Base-by-base conservation (phyloP, 495 filamentous ascomycete genomes). In the Aspergillus sclerotioniger region DNA sequence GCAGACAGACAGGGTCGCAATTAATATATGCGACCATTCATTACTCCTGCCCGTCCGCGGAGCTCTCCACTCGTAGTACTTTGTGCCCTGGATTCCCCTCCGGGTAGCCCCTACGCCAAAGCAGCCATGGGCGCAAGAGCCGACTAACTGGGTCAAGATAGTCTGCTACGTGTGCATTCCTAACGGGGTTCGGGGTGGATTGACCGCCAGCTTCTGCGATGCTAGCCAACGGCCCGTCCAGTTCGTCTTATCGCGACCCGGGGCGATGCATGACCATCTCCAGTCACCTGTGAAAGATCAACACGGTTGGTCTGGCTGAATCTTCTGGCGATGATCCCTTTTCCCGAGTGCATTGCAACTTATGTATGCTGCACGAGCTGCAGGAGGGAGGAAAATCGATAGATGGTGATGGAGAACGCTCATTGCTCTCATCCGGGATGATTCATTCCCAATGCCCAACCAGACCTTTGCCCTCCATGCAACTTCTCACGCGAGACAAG, bases 141-240 rank as follows among this genome's bases (percentile, higher is more conserved):
- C 58, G 64, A 69, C 60, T 60, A 63, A 63, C 60, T 67, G 60
- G 63, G 57, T 59, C 51, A 56, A 19, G 54, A 58, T 57, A 41
- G 37, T 48, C 41, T 63, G 54, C 71, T 72, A 73, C 72, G 73
- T 75, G 68, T 68, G 66, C 70, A 69, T 61, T 57, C 50, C 58
- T 71, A 64, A 68, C 66, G 67, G 66, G 67, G 63, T 56, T 56
- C 49, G 45, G 33, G 10, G 50, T 28, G 41, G 48, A 52, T 56
- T 64, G 63, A 65, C 62, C 61, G 56, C 62, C 68, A 63, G 54
- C 65, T 58, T 57, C 33, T 48, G 16, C 53, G 58, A 58, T 50
- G 60, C 56, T 41, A 59, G 39, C 56, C 51, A 47, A 46, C 16
- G 20, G 41, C 29, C 28, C 39, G 37, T 46, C 25, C 35, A 46